A percentile compares a stretch with the other conserved stretches of the same genome.
These are phyloP conservation scores for Eragrostis nindensis DNA, from an alignment of 176 grass and related monocot species.

Conservation along the genomic window DNA sequence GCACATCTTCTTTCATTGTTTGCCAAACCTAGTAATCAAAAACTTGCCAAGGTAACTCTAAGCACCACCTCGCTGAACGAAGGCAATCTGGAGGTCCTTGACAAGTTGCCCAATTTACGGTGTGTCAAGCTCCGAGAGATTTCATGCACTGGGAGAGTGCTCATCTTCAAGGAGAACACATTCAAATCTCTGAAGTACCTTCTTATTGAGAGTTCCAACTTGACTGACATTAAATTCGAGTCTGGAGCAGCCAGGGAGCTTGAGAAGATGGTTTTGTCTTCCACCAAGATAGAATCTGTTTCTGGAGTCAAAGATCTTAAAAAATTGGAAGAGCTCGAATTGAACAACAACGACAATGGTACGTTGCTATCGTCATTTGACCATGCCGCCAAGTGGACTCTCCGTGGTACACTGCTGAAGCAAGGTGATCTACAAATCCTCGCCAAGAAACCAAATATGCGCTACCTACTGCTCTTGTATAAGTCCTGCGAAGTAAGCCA, in stretches of 20 bases:
- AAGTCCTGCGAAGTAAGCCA: not conserved
- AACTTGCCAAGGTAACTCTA: conserved; percentile 42
- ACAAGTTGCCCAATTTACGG: not conserved
- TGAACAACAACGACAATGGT: not conserved
- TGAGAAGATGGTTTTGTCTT: not conserved
- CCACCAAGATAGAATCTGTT: not conserved
- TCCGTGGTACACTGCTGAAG: not conserved
- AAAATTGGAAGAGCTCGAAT: not conserved
- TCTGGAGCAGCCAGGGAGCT: not conserved
- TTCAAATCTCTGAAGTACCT: conserved; percentile 16
- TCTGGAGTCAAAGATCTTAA: not conserved
- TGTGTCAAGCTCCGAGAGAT: not conserved
- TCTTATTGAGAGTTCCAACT: conserved; percentile 3
- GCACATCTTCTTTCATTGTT: not conserved
- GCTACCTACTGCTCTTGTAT: not conserved
- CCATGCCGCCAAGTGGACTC: not conserved
- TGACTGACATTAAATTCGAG: not conserved
- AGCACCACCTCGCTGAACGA: not conserved
- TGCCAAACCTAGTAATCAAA: fast-evolving
- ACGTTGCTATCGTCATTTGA: not conserved
- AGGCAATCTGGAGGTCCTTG: not conserved
- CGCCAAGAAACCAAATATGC: not conserved
- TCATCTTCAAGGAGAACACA: not conserved
- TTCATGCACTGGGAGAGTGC: not conserved
- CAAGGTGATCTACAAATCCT: not conserved